These are phyloP conservation scores for Prunus mira DNA, from an alignment of 306 rosid genomes.

Conservation along the genomic window DNA sequence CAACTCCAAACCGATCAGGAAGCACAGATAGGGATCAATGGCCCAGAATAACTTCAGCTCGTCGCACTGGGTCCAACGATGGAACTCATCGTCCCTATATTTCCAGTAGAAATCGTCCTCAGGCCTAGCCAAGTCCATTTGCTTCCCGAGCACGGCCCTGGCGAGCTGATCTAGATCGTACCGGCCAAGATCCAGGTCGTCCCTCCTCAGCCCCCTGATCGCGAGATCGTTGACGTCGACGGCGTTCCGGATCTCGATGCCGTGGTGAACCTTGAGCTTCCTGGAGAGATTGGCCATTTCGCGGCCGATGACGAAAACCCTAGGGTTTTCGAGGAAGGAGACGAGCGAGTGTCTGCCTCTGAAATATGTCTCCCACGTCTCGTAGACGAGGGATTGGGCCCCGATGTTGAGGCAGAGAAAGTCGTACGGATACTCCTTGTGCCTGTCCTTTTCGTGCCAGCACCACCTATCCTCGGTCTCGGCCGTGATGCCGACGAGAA, in stretches of 20 bases:
- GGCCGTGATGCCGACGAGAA: slow-evolving; percentile 23
- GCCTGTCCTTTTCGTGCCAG: too few species aligned
- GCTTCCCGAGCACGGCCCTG: slow-evolving; percentile 17
- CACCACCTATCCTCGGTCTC: not conserved
- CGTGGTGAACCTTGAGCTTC: not conserved
- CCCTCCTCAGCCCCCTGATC: not conserved
- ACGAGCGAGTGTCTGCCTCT: not conserved
- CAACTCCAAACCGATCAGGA: slow-evolving; percentile 8
- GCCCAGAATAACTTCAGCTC: slow-evolving; percentile 7
- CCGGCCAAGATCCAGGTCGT: slow-evolving; percentile 8
- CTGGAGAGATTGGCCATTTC: not conserved
- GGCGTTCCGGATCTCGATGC: slow-evolving; percentile 19
- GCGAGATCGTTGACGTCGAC: slow-evolving; percentile 12
- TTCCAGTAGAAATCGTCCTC: not conserved
- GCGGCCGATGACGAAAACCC: slow-evolving; percentile 15
- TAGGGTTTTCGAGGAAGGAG: slow-evolving; percentile 11
- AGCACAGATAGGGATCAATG: slow-evolving; percentile 20
- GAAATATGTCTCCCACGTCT: too few species aligned
- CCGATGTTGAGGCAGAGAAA: slow-evolving; percentile 23
- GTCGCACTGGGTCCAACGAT: not conserved
- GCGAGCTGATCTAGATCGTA: slow-evolving; percentile 21
- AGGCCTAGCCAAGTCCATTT: slow-evolving; percentile 7
- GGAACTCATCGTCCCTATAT: too few species aligned
- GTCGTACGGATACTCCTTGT: not conserved
- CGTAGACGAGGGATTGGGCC: slow-evolving; percentile 24